Conservation (phyloP, 805 yeast species). For the Barnettozyma populi region DNA sequence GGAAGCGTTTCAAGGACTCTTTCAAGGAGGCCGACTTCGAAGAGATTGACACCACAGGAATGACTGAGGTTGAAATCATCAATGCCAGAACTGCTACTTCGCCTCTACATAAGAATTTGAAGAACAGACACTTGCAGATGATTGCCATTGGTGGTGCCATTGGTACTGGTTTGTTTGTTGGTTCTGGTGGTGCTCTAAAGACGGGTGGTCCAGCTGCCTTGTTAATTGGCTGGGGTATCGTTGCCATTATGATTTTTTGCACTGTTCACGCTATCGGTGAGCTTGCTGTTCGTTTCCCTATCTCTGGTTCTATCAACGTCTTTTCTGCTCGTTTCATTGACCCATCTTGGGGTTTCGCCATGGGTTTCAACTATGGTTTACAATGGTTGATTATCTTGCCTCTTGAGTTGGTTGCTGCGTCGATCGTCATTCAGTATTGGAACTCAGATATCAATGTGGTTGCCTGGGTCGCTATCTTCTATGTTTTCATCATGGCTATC, state of each 20-base stretch:
- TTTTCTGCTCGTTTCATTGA: slow-evolving; percentile 53
- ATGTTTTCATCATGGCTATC: slow-evolving; percentile 38
- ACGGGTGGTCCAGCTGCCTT: slow-evolving; percentile 57
- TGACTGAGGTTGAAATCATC: slow-evolving; percentile 41
- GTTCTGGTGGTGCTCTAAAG: slow-evolving; percentile 56
- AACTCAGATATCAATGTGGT: slow-evolving; percentile 37
- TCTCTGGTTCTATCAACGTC: slow-evolving; percentile 58
- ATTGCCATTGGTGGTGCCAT: slow-evolving; percentile 81
- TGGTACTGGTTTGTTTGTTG: slow-evolving; percentile 79
- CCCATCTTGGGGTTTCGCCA: slow-evolving; percentile 55
- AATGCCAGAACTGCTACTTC: slow-evolving; percentile 24
- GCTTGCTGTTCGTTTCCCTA: slow-evolving; percentile 60
- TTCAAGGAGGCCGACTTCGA: slow-evolving; percentile 13
- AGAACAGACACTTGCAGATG: slow-evolving; percentile 61
- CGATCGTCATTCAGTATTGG: slow-evolving; percentile 52
- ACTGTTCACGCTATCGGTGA: slow-evolving; percentile 57
- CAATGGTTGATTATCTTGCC: slow-evolving; percentile 49
- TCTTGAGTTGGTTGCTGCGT: slow-evolving; percentile 46
- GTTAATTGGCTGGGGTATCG: slow-evolving; percentile 40
- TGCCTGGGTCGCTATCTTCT: slow-evolving; percentile 46
- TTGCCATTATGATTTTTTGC: slow-evolving; percentile 42
- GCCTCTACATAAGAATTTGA: slow-evolving; percentile 32
- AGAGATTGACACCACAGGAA: slow-evolving; percentile 15
- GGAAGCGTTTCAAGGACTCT: slow-evolving; percentile 20
- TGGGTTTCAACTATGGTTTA: slow-evolving; percentile 51